phyloP scores from a whole-genome alignment of 2,329 filamentous ascomycete species.

The Pseudovirgaria hyperparasitica region DNA sequence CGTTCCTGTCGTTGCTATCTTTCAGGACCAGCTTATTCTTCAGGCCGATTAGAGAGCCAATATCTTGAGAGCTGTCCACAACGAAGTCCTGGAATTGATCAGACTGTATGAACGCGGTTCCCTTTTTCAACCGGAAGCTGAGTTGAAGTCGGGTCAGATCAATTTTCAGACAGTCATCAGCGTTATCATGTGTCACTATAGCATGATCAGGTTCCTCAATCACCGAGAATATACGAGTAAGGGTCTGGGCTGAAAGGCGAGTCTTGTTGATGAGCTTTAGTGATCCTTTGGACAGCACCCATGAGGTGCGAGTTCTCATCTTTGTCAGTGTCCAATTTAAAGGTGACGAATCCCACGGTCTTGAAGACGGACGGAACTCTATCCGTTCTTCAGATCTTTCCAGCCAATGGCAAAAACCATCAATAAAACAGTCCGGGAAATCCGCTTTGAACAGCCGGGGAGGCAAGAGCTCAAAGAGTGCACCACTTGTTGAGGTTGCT shows the following conservation, averaged over 20 bases:
- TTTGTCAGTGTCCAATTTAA: conserved; percentile 9
- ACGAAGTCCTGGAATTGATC: conserved; percentile 14
- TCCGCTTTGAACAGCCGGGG: conserved; percentile 10
- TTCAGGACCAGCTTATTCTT: conserved; percentile 13
- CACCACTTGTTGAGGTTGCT: no score
- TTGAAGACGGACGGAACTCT: conserved; percentile 19
- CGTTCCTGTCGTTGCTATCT: conserved; percentile 3
- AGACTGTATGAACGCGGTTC: conserved; percentile 9
- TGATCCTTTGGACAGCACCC: no score
- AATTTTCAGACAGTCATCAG: conserved; percentile 6
- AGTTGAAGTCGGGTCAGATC: conserved; percentile 9
- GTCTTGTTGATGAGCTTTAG: conserved; percentile 7
- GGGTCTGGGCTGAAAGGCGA: no score
- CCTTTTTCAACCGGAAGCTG: conserved; percentile 6
- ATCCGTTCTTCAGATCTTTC: conserved; percentile 7
- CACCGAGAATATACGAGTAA: no score
- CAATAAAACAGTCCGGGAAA: conserved; percentile 20
- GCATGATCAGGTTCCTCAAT: no score
- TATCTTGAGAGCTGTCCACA: conserved; percentile 12
- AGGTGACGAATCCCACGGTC: conserved; percentile 13
- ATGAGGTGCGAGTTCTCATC: conserved; percentile 6
- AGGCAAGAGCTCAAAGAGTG: conserved; percentile 24
- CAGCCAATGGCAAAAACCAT: conserved; percentile 15
- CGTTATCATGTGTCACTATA: no score
- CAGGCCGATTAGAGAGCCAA: conserved; percentile 15